Base-by-base conservation (phyloP, 352 stramenopile genomes). In the Plasmopara halstedii region DNA sequence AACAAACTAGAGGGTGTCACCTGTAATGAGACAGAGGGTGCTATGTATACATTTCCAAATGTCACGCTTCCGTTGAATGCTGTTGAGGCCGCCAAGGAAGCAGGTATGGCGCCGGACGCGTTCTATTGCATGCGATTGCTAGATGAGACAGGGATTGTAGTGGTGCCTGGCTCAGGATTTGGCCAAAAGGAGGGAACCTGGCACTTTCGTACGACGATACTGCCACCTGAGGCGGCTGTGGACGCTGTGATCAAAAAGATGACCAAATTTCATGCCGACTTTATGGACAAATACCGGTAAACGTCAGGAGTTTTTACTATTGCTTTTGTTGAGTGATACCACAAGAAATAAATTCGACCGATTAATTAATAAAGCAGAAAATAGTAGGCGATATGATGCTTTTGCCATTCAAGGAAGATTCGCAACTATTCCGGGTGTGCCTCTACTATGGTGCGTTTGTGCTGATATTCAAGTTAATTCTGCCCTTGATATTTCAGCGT, bases 161-260 rank as follows among this genome's bases (percentile, higher is more conserved):
- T 98, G 26, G 97, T 99, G 14, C 96, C 97, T 18, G 96, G 95
- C 42, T 97, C 85, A 54, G 97, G 97, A 18, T 99, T 99, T 71
- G 94, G 87, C 19, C 96, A 99, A 72, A 70, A 93, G 53, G 75
- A 89, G 26, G 95, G 94, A 41, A 97, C 96, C 50, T 98, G 85
- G 76, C 96, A 99, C 73, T 98, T 99, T 67, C 89, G 97, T 40
- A 99, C 96, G 11, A 99, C 97, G 31, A 98, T 99, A 53, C 67
- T 99, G 52, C 96, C 96, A n/a, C 81, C 93, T 1, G 95, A 99
- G 61, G 91, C 97, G 11, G 82, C 94, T 39, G 94, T 98, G 44
- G 85, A 96, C 37, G 67, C 90, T 52, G 94, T 98, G 53, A 95
- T 99, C 34, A 76, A 96, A 57, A 86, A 87, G 40, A 98, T 98